A percentile compares a stretch with the other conserved stretches of the same genome.
phyloP scores from a whole-genome alignment of 2,329 filamentous ascomycete species.

The Orbilia javanica region DNA sequence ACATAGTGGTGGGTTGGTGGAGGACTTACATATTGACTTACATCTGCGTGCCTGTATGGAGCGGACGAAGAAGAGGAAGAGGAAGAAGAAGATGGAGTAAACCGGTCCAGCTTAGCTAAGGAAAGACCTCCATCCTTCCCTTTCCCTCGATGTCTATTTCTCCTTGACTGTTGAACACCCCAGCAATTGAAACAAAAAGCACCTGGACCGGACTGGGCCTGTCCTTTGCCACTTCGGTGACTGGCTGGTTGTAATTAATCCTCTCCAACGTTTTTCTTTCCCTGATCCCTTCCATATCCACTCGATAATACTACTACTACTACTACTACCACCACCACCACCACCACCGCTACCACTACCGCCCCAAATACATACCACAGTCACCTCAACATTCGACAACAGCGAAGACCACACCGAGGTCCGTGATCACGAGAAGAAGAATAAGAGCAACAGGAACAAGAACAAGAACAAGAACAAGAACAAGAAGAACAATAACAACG shows the following conservation, averaged over 20 bases:
- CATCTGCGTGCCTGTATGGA: background rate
- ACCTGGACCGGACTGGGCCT: background rate
- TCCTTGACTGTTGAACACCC: background rate
- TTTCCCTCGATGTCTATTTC: constrained; percentile 2
- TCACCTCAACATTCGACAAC: background rate
- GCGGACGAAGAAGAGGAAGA: background rate
- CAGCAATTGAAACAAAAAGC: constrained; percentile 12
- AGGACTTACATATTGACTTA: too few species aligned
- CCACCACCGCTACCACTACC: background rate
- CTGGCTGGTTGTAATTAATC: background rate
- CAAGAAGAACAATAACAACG: too few species aligned
- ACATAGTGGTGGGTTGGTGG: background rate
- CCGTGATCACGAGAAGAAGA: too few species aligned
- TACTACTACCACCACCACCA: background rate
- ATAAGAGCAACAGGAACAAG: too few species aligned
- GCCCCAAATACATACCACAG: constrained; percentile 8
- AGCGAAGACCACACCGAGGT: background rate
- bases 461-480: too few species aligned
- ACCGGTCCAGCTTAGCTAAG: constrained; percentile 11
- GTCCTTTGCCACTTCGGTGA: constrained; percentile 10
- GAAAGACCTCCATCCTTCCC: background rate
- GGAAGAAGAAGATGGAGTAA: background rate
- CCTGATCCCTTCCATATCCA: background rate
- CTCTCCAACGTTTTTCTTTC: background rate
- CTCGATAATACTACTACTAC: background rate